Base-by-base conservation (phyloP, 345 rosid genomes). In the Eucalyptus cloeziana region DNA sequence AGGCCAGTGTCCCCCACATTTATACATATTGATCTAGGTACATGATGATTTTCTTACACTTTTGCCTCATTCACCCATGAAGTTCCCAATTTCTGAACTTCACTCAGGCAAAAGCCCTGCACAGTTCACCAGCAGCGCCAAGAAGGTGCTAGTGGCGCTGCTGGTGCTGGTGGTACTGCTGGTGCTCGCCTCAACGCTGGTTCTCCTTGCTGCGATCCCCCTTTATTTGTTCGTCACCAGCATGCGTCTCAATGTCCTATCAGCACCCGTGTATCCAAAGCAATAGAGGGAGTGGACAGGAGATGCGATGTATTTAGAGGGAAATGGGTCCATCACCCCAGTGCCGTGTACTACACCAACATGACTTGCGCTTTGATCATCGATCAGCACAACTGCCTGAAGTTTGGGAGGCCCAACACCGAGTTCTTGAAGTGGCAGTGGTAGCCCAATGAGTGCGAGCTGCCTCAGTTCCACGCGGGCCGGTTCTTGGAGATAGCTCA, bases 341-440 rank as follows among this genome's bases (percentile, higher is more conserved):
- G 69, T 49, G 93, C 86, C 71, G 90, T 92, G 22, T 91, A 93
- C 89, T 93, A 94, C 88, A 88, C 93, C 6, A 92, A 91, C 9
- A 69, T 85, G 52, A 93, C 93, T 8, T 94, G 96, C 88, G 79
- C 45, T 44, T 86, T 90, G 33, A 93, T 93, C 67, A 62, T 81
- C 21, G 94, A 93, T 86, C 94, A 89, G 87, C 92, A 93, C 40
- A 94, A 93, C 89, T 94, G 95, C 93, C 90, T 93, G 79, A 94
- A 92, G 91, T 89, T 89, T 49, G 96, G 95, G 51, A 94, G 94
- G 86, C 91, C 93, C 14, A 94, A 93, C 43, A 86, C 90, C 16
- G 93, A 92, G 85, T 93, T 89, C 91, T 90, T 92, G 93, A 92
- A 91, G 21, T 94, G 96, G 96, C 91, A 92, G 89, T 93, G 96